Base-by-base conservation (phyloP, 345 rosid genomes). In the Euphorbia pulcherrima region DNA sequence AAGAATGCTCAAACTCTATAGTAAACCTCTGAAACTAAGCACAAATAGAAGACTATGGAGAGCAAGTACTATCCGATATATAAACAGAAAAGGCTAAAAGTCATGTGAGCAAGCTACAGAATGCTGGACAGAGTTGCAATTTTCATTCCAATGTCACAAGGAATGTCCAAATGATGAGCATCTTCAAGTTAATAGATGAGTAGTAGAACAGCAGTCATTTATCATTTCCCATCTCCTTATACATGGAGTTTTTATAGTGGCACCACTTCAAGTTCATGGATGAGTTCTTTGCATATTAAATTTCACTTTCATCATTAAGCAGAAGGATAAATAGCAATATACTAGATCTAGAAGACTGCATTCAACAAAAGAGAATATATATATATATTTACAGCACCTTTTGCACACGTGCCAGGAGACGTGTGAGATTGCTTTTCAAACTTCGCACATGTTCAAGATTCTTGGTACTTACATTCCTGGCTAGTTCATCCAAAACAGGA, bases 361-460 rank as follows among this genome's bases (percentile, higher is more conserved):
- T 33, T 33, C 6, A 1, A 12, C 44, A 39, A 39, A 39, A 12
- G 50, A 44, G 13, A 11, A 44, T 44, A 7, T 33, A 74, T 44
- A 7, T 33, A 74, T 24, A 10, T 26, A 68, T 14, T 12, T 11
- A 47, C 21, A 26, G 61, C 72, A 92, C 98, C 98, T 93, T 93
- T 72, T 90, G 96, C 7, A 93, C 95, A 44, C 91, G 94, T 9
- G 96, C 97, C 41, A 90, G 94, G 47, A 93, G 83, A 60, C 87
- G 94, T 1, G 97, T 90, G 69, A 90, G 94, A 70, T 83, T 86
- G 76, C 98, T 89, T 84, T 93, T 90, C 73, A 93, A 80, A 80
- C 90, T 87, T 47, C 96, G 85, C 5, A 93, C 97, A 64, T 75
- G 87, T 67, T 93, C 98, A 71, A 93, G 98, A 85, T 93, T 93